A percentile compares a stretch with the other conserved stretches of the same genome.
These are phyloP conservation scores for Ophiostoma himal-ulmi DNA, from an alignment of 2,329 filamentous ascomycete genomes.

Conservation along the genomic window DNA sequence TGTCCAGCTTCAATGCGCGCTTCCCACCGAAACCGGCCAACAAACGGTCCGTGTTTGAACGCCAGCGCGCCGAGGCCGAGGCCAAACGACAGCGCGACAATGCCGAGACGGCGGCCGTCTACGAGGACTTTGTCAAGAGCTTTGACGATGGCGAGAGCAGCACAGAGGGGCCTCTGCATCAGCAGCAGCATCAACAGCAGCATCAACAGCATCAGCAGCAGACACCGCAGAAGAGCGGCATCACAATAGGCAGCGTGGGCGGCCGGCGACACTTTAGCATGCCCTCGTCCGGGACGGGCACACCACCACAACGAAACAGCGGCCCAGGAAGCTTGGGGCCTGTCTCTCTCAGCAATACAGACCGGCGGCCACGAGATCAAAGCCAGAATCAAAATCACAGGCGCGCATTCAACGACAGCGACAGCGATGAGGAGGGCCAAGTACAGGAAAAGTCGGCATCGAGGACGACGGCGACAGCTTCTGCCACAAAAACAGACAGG, in stretches of 20 bases:
- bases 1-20: constrained; percentile 41
- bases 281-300: constrained; percentile 41
- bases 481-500: constrained; percentile 38
- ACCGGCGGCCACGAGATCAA: background rate
- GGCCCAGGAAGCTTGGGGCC: constrained; percentile 56
- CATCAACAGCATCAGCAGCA: background rate
- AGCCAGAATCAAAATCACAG: background rate
- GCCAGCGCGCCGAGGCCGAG: constrained; percentile 81
- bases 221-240: constrained; percentile 30
- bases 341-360: background rate
- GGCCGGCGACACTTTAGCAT: constrained; percentile 62
- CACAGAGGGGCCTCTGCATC: constrained; percentile 26
- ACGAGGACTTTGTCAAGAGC: constrained; percentile 80
- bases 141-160: constrained; percentile 56
- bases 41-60: constrained; percentile 83
- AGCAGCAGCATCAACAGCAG: constrained; percentile 29
- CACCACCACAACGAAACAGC: constrained; percentile 43
- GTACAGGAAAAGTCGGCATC: background rate
- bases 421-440: constrained; percentile 4
- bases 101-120: constrained; percentile 79
- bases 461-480: background rate
- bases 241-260: constrained; percentile 28
- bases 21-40: constrained; percentile 32
- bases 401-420: constrained; percentile 28
- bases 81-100: constrained; percentile 79